Conservation (phyloP, 495 filamentous ascomycete species). For the Aspergillus affinis region DNA sequence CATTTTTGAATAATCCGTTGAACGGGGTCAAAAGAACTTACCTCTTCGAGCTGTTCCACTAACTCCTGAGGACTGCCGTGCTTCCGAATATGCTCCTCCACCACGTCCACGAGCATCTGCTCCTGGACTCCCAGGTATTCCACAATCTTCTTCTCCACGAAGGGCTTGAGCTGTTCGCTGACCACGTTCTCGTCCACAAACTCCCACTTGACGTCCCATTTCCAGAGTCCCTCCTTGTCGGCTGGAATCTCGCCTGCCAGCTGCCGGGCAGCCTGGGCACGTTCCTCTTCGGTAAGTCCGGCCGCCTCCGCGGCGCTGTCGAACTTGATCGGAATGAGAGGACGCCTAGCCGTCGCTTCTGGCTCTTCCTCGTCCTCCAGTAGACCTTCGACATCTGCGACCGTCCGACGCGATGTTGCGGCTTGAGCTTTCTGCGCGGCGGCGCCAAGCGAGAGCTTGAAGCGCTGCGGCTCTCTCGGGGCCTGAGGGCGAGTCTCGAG, state of each 20-base stretch:
- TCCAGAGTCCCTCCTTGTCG: slow-evolving; percentile 84
- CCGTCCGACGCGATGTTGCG: slow-evolving; percentile 71
- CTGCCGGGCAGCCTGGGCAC: slow-evolving; percentile 72
- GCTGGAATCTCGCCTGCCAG: slow-evolving; percentile 88
- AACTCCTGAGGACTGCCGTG: slow-evolving; percentile 74
- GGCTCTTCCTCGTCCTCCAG: slow-evolving; percentile 91
- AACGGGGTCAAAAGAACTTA: slow-evolving; percentile 43
- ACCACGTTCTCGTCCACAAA: slow-evolving; percentile 84
- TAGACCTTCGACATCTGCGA: slow-evolving; percentile 90
- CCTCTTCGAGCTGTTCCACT: slow-evolving; percentile 80
- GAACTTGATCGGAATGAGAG: slow-evolving; percentile 89
- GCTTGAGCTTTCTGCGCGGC: slow-evolving; percentile 80
- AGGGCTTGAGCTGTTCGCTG: slow-evolving; percentile 84
- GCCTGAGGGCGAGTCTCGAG: slow-evolving; percentile 59
- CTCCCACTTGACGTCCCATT: slow-evolving; percentile 91
- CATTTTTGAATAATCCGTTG: slow-evolving; percentile 11
- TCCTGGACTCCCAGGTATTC: slow-evolving; percentile 96
- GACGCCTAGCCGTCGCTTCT: slow-evolving; percentile 68
- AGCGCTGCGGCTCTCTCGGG: slow-evolving; percentile 74
- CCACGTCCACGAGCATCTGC: slow-evolving; percentile 90
- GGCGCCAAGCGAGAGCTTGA: slow-evolving; percentile 91
- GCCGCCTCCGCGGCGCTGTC: slow-evolving; percentile 69
- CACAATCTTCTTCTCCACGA: slow-evolving; percentile 97
- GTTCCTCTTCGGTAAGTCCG: slow-evolving; percentile 78
- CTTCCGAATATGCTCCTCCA: slow-evolving; percentile 82